Evolutionary conservation across 2,329 filamentous ascomycete species (phyloP).

Genomic region (Verticillium alfalfae): DNA sequence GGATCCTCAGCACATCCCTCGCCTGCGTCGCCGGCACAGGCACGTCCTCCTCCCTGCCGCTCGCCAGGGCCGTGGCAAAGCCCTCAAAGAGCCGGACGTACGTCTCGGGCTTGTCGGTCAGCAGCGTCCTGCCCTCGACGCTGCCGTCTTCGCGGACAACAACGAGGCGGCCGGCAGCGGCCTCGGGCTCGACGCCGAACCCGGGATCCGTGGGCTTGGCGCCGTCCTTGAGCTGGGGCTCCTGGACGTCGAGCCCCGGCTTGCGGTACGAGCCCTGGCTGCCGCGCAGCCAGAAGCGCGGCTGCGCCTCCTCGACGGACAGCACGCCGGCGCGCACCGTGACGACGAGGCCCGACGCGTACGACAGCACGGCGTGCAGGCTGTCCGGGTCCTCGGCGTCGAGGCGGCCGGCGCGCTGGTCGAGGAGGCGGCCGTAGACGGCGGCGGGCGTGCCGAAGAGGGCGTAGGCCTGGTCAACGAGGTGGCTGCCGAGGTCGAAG

Average conservation of each 20-base stretch:
- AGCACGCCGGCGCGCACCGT: conserved; percentile 65
- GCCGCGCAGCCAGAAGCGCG: conserved; percentile 73
- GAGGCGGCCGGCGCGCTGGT: conserved; percentile 49
- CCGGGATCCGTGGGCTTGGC: conserved; percentile 52
- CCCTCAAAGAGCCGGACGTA: conserved; percentile 63
- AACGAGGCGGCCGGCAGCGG: conserved; percentile 51
- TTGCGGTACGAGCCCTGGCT: conserved; percentile 72
- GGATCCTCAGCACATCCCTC: conserved; percentile 45
- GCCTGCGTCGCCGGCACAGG: conserved; percentile 49
- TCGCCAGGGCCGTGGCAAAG: conserved; percentile 40
- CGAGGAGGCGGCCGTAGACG: conserved; percentile 64
- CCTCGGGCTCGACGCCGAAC: conserved; percentile 61
- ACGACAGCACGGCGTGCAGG: conserved; percentile 61
- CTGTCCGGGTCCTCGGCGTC: conserved; percentile 50
- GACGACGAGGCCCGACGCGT: conserved; percentile 57
- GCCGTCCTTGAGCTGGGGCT: conserved; percentile 65
- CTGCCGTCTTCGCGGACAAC: conserved; percentile 43
- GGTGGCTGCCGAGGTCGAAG: conserved; percentile 71
- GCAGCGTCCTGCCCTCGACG: conserved; percentile 35
- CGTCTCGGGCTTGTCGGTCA: conserved; percentile 29
- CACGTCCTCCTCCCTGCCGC: conserved; percentile 42
- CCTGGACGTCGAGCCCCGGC: conserved; percentile 65
- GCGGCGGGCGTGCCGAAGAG: conserved; percentile 64
- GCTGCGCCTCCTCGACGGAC: conserved; percentile 63
- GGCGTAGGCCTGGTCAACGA: conserved; percentile 68